These are phyloP conservation scores for Mycosphaerelloides madeirae DNA, from an alignment of 2,329 filamentous ascomycete species.

Conservation along the genomic window DNA sequence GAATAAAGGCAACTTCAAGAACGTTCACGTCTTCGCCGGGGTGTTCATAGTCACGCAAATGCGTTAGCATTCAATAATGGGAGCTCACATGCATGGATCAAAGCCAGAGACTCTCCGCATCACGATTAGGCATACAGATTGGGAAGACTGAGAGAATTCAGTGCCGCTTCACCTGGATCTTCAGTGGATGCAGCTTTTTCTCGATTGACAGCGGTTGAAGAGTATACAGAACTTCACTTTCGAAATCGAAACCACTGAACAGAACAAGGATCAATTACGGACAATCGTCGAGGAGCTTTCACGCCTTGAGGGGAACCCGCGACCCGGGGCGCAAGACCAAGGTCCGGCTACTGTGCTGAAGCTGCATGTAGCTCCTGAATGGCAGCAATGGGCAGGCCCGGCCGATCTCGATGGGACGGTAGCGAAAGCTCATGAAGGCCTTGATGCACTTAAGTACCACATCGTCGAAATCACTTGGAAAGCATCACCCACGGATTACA, in stretches of 20 bases:
- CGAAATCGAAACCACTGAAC: conserved; percentile 45
- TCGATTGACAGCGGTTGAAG: conserved; percentile 30
- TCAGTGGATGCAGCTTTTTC: conserved; percentile 21
- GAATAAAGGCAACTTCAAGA: conserved; percentile 15
- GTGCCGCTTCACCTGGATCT: conserved; percentile 23
- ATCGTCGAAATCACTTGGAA: conserved; percentile 39
- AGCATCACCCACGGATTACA: not conserved
- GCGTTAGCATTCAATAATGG: conserved; percentile 4
- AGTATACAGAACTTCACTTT: conserved; percentile 17
- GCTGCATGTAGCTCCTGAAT: conserved; percentile 15
- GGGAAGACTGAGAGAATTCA: conserved; percentile 35
- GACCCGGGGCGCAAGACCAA: not conserved
- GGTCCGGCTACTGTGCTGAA: conserved; percentile 9
- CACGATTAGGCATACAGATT: conserved; percentile 35
- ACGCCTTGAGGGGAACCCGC: conserved; percentile 23
- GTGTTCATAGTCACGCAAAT: conserved; percentile 30
- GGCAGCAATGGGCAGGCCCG: conserved; percentile 43
- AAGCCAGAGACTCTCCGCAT: conserved; percentile 23
- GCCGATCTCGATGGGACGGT: conserved; percentile 38
- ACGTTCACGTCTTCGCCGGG: conserved; percentile 22
- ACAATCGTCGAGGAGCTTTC: conserved; percentile 35
- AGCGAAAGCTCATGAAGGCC: conserved; percentile 44
- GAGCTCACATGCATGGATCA: not conserved
- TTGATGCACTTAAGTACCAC: conserved; percentile 42
- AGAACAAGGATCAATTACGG: conserved; percentile 45